Conservation (phyloP, 2,329 filamentous ascomycete species). For the Pyricularia sp. region DNA sequence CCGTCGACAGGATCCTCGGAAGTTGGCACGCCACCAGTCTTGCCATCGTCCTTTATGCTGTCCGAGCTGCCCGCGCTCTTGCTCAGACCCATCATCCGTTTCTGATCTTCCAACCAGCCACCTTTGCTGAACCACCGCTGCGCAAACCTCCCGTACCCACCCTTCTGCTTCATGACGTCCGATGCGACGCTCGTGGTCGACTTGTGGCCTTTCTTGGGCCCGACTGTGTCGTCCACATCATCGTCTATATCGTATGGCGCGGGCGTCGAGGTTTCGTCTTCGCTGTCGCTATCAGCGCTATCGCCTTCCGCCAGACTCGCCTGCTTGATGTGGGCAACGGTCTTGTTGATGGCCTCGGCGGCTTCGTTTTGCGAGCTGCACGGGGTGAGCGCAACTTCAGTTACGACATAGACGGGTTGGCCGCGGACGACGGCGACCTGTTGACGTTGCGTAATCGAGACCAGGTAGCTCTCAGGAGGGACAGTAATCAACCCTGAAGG, state of each 20-base stretch:
- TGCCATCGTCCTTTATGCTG: slow-evolving; percentile 4
- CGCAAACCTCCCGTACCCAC: slow-evolving; percentile 82
- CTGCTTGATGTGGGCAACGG: slow-evolving; percentile 33
- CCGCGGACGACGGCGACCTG: slow-evolving; percentile 84
- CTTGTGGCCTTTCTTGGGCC: slow-evolving; percentile 12
- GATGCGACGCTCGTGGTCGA: slow-evolving; percentile 61
- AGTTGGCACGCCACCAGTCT: slow-evolving; percentile 6
- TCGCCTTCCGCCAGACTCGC: slow-evolving; percentile 27
- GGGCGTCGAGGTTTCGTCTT: slow-evolving; percentile 33
- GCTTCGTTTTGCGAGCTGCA: slow-evolving; percentile 70
- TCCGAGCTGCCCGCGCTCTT: slow-evolving; percentile 14
- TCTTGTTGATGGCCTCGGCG: slow-evolving; percentile 57
- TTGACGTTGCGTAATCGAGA: slow-evolving; percentile 77
- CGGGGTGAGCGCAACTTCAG: slow-evolving; percentile 84
- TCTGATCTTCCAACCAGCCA: slow-evolving; percentile 67
- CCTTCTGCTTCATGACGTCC: slow-evolving; percentile 76
- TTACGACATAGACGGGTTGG: slow-evolving; percentile 75
- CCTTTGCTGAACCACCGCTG: slow-evolving; percentile 84
- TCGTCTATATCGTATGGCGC: slow-evolving; percentile 16
- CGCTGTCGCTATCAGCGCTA: slow-evolving; percentile 29
- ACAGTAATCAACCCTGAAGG: slow-evolving; percentile 70
- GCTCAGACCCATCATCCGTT: slow-evolving; percentile 61
- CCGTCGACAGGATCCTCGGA: neutral
- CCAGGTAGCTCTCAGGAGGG: slow-evolving; percentile 70
- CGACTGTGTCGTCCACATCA: slow-evolving; percentile 19